phyloP scores from a whole-genome alignment of 305 asterid genomes.

The Striga hermonthica region DNA sequence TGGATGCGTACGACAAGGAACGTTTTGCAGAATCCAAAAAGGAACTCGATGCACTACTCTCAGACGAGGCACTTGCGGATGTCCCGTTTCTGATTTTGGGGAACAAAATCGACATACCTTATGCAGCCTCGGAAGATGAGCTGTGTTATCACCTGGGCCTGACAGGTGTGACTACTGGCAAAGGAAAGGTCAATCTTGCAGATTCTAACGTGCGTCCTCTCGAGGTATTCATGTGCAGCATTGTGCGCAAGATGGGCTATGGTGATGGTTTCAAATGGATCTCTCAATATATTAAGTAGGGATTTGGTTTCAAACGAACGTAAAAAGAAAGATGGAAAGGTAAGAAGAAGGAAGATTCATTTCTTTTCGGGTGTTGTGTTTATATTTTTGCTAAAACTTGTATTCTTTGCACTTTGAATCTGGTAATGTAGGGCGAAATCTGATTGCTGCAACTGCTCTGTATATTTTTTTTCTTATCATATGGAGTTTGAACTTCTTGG shows the following conservation, averaged over 20 bases:
- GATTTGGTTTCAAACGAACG: not conserved
- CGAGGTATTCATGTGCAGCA: conserved; percentile 57
- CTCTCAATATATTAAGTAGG: conserved; percentile 47
- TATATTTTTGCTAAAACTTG: not conserved
- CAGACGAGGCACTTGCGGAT: conserved; percentile 44
- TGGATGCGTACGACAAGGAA: conserved; percentile 55
- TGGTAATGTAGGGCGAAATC: not conserved
- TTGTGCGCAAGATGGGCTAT: conserved; percentile 55
- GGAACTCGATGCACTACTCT: conserved; percentile 50
- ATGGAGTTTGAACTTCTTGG: not conserved
- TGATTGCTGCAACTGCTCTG: not conserved
- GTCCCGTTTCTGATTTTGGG: conserved; percentile 55
- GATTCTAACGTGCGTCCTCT: conserved; percentile 47
- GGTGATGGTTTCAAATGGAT: conserved; percentile 59
- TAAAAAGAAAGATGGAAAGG: not conserved
- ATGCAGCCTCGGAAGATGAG: conserved; percentile 53
- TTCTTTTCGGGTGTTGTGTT: not conserved
- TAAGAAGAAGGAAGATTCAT: no score
- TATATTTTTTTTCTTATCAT: not conserved
- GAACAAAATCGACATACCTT: conserved; percentile 49
- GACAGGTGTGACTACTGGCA: conserved; percentile 47
- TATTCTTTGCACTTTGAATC: not conserved
- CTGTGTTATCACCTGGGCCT: conserved; percentile 48
- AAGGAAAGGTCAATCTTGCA: conserved; percentile 46
- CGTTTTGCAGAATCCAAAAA: conserved; percentile 52